A percentile compares a stretch with the other conserved stretches of the same genome.
phyloP scores from a whole-genome alignment of 2,329 filamentous ascomycete species.

The Ophiosphaerella narmari region DNA sequence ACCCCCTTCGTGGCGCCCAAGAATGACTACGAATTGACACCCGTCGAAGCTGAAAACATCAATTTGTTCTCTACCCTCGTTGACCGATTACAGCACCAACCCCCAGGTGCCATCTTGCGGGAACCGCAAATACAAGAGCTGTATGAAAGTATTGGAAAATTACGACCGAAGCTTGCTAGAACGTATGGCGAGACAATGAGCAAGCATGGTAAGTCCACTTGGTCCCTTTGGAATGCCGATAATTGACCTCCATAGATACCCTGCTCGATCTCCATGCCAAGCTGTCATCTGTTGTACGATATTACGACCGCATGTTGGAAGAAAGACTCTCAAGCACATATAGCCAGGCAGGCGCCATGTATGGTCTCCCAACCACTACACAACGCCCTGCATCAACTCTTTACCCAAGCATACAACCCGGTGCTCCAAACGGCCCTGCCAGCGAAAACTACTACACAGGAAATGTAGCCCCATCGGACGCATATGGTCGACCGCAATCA shows the following conservation, averaged over 20 bases:
- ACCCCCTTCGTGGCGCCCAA: conserved; percentile 66
- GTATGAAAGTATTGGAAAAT: conserved; percentile 93
- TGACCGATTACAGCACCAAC: conserved; percentile 91
- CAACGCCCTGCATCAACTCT: conserved; percentile 59
- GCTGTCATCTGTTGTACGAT: conserved; percentile 91
- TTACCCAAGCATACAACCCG: conserved; percentile 68
- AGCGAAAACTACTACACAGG: conserved; percentile 84
- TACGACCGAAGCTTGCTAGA: conserved; percentile 89
- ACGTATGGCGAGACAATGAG: conserved; percentile 99
- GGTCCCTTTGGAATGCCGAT: not conserved
- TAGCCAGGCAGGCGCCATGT: conserved; percentile 67
- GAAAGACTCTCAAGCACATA: conserved; percentile 93
- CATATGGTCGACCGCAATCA: conserved; percentile 57
- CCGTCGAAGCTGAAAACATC: conserved; percentile 95
- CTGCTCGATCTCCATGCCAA: conserved; percentile 93
- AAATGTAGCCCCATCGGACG: conserved; percentile 57
- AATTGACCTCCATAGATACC: conserved; percentile 68
- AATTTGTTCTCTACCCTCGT: conserved; percentile 94
- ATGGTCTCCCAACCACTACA: conserved; percentile 40
- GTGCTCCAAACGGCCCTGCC: conserved; percentile 49
- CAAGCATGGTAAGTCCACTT: conserved; percentile 78
- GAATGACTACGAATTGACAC: conserved; percentile 92
- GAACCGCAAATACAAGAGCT: conserved; percentile 98
- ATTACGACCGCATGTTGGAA: conserved; percentile 98
- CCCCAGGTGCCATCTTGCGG: conserved; percentile 91